A percentile compares a stretch with the other conserved stretches of the same genome.
phyloP scores from a whole-genome alignment of 768 basidiomycete species.

The Boletellus emodensis region DNA sequence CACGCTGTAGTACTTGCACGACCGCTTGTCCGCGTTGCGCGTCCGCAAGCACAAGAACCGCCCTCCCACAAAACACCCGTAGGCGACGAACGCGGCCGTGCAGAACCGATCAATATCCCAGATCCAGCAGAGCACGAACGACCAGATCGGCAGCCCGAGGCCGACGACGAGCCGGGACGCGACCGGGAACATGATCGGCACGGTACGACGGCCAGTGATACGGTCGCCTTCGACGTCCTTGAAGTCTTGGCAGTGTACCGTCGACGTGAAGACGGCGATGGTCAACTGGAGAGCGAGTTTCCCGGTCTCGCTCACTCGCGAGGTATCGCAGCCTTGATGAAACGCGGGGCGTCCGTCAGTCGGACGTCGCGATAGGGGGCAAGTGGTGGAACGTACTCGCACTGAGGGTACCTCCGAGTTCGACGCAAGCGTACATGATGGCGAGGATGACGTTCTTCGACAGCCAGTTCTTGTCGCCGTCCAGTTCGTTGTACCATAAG shows the following conservation, averaged over 20 bases:
- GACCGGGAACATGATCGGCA: conserved; percentile 43
- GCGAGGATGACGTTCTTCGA: conserved; percentile 39
- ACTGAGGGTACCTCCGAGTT: conserved; percentile 36
- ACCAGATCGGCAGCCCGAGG: conserved; percentile 37
- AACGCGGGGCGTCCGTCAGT: not conserved
- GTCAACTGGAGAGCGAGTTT: conserved; percentile 34
- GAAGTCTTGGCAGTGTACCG: conserved; percentile 49
- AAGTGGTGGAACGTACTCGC: conserved; percentile 27
- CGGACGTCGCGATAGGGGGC: not conserved
- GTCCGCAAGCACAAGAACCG: conserved; percentile 31
- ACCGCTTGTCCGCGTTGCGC: conserved; percentile 30
- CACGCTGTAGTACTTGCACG: conserved; percentile 38
- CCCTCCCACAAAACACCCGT: conserved; percentile 33
- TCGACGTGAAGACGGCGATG: conserved; percentile 39
- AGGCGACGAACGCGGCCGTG: conserved; percentile 26
- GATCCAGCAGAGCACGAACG: conserved; percentile 27
- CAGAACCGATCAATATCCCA: conserved; percentile 34
- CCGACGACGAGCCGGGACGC: conserved; percentile 33
- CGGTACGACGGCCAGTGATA: conserved; percentile 36
- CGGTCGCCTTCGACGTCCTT: conserved; percentile 43
- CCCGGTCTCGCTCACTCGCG: conserved; percentile 26
- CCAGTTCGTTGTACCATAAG: conserved; percentile 37
- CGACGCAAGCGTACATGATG: conserved; percentile 35
- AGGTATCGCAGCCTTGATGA: conserved; percentile 11
- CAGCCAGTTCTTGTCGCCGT: conserved; percentile 36